phyloP scores from a whole-genome alignment of 148 eudicot genomes.

The Spergularia marina region DNA sequence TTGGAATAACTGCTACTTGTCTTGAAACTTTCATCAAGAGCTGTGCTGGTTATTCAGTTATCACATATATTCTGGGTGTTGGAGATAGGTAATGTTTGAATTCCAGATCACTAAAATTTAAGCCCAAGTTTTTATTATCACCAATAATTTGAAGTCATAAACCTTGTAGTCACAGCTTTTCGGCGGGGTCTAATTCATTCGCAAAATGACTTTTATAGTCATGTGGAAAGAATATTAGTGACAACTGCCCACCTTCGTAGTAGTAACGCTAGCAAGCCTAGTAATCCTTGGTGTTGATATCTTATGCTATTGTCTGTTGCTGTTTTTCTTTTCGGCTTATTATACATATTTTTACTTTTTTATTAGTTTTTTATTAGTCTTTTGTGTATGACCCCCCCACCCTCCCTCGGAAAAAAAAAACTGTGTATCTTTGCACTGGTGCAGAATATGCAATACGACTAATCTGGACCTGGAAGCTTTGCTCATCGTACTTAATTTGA shows the following conservation, averaged over 20 bases:
- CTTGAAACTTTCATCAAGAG: conserved; percentile 96
- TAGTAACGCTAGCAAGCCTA: background rate
- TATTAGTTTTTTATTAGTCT: no score
- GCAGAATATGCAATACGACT: no score
- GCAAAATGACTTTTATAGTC: background rate
- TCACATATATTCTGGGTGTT: conserved; percentile 92
- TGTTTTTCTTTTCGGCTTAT: background rate
- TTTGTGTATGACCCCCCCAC: no score
- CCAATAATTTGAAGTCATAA: background rate
- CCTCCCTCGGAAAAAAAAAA: no score
- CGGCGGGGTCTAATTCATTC: background rate
- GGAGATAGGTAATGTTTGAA: conserved; percentile 75
- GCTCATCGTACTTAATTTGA: background rate
- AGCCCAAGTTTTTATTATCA: background rate
- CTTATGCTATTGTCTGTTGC: background rate
- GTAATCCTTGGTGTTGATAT: background rate
- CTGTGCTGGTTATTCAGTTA: conserved; percentile 98
- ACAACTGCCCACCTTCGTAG: background rate
- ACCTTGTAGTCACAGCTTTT: background rate
- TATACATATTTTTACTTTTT: background rate
- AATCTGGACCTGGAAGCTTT: background rate
- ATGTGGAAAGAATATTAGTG: background rate
- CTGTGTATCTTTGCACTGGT: no score
- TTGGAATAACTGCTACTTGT: conserved; percentile 94
- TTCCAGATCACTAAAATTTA: background rate